Evolutionary conservation across 225 moss, liverwort and hornwort species (phyloP), one percentile per base, ranked within the genome.

Genomic region (Sphagnum tenellum): DNA sequence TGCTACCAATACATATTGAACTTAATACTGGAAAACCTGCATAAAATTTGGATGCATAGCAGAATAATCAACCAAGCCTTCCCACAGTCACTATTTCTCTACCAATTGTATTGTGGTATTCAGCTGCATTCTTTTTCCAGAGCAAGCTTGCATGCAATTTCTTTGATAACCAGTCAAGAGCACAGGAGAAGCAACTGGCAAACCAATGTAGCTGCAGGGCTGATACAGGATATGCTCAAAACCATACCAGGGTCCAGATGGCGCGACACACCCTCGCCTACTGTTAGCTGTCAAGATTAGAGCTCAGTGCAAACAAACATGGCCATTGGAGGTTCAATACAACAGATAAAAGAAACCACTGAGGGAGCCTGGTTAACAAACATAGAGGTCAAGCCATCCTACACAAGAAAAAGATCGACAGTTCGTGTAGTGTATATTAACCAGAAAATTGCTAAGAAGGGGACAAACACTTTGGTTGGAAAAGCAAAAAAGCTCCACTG

Each of bases 231-330:
- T 84, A 88, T 86, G 91, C 91, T 95, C 29, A 89, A 82, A 82
- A 91, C 91, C 94, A 82, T 95, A 95, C 91, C 88, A 89, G 82
- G 75, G 78, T 91, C 79, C 85, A 89, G 94, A 77, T 89, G 91
- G 87, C 87, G 91, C 89, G 81, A 91, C 79, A 94, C 89, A 91
- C 89, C 90, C 86, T 91, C 84, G 94, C 86, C 81, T 88, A 95
- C 91, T 95, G 91, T 80, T 80, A 82, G 94, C 94, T 95, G 94
- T 95, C 91, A 95, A 86, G 87, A 91, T 81, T 82, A 89, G 89
- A 95, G 87, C 84, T 88, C 91, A 95, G 83, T 78, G 86, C 85
- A 82, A 74, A 84, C 86, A 91, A 79, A 86, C 77, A 89, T 78
- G 74, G 81, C 82, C 83, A 86, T 81, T 76, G 75, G 59, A 77